Evolutionary conservation across 176 grass and related monocot species (phyloP), one percentile per base, ranked within the genome.

Genomic region (Juncus effusus): DNA sequence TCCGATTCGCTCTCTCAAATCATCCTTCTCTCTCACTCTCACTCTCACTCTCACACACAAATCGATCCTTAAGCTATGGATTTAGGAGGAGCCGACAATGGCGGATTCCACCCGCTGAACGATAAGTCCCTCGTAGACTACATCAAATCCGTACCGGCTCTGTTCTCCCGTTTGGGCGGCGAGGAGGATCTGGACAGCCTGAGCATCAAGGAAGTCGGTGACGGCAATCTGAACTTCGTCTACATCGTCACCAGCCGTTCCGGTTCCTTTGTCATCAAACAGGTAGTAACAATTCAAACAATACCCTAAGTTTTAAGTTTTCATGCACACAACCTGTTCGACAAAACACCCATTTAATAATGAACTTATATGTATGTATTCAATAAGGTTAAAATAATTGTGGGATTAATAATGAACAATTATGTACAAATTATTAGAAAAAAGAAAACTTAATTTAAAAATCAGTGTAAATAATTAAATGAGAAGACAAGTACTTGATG

Each of bases 181-280:
- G 13, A 72, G 68, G 40, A 53, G 39, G 68, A 61, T 66, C 63
- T 84, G 5, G 75, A 79, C 38, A 69, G 42, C 50, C 53, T 97
- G 68, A 36, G 56, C 44, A 71, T 97, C 63, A 84, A 81, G 63
- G 94, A 92, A 81, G 88, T 97, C 82, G 88, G 94, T 60, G 88
- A 92, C 59, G 94, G 88, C 58, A 97, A 97, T 75, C 94, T 97
- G 85, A 97, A 97, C 77, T 92, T 97, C 82, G 94, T 97, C 75
- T 97, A 80, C 80, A 92, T 97, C 82, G 80, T 97, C 72, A 10
- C 54, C 68, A 82, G 81, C 75, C 64, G 67, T 5, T 49, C 67
- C 74, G 94, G 94, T 73, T 82, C 88, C 61, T 60, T 97, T 40
- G 94, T 97, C 40, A 12, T 86, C 78, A 97, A 97, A 81, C 94